phyloP scores from a whole-genome alignment of 495 filamentous ascomycete species.

The Podospora conica region DNA sequence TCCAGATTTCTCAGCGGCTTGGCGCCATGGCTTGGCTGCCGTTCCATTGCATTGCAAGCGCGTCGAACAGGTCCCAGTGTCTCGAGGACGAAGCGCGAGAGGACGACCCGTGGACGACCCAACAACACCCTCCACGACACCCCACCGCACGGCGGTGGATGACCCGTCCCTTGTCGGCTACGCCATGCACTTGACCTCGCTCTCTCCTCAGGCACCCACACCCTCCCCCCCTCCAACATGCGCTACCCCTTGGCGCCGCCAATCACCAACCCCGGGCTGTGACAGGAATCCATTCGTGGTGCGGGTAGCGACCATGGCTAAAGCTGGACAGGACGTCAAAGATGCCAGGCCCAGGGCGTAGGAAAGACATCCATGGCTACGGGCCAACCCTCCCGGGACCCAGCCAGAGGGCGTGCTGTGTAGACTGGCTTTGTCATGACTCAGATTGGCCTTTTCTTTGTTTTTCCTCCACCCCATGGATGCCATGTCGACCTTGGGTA shows the following conservation, averaged over 20 bases:
- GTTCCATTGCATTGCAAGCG: too few relatives aligned
- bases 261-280: not conserved
- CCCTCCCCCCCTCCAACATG: not conserved
- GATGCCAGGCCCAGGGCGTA: not conserved
- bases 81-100: not conserved
- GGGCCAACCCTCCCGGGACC: not conserved
- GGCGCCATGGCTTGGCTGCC: not conserved
- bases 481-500: not conserved
- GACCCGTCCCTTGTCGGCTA: not conserved
- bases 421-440: slow-evolving; percentile 10
- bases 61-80: too few relatives aligned
- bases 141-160: not conserved
- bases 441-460: slow-evolving; percentile 4
- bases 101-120: not conserved
- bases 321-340: not conserved
- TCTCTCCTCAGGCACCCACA: not conserved
- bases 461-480: not conserved
- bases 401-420: not conserved
- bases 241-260: not conserved
- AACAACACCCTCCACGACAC: not conserved
- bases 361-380: not conserved
- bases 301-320: not conserved
- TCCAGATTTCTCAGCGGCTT: not conserved
- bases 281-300: not conserved
- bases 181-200: not conserved